A percentile compares a stretch with the other conserved stretches of the same genome.
These are phyloP conservation scores for Amyloporia xantha DNA, from an alignment of 768 basidiomycete species.

Conservation along the genomic window DNA sequence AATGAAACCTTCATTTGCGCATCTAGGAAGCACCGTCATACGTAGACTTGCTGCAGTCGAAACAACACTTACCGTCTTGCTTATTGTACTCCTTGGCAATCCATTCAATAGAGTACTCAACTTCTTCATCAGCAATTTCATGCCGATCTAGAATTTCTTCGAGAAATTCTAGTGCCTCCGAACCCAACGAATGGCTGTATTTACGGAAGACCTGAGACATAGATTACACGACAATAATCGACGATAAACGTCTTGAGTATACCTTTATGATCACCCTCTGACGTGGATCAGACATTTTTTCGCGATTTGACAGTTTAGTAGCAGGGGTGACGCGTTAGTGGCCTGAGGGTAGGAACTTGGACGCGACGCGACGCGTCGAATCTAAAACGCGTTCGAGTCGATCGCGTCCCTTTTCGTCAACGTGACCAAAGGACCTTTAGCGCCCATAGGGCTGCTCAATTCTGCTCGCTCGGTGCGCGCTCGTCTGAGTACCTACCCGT, in stretches of 20 bases:
- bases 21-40: slow-evolving; percentile 36
- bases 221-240: too few species aligned
- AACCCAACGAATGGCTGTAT: slow-evolving; percentile 81
- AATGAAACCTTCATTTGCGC: slow-evolving; percentile 79
- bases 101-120: slow-evolving; percentile 71
- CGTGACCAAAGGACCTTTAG: too few species aligned
- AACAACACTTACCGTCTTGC: slow-evolving; percentile 77
- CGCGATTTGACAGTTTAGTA: background rate
- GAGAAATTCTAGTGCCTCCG: slow-evolving; percentile 65
- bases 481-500: too few species aligned
- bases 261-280: slow-evolving; percentile 43
- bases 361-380: slow-evolving; percentile 19
- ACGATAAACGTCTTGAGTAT: background rate
- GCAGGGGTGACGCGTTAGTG: background rate
- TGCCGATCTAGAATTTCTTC: slow-evolving; percentile 67
- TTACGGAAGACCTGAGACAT: slow-evolving; percentile 83
- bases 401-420: background rate
- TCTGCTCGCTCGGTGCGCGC: too few species aligned
- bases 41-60: background rate
- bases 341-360: background rate
- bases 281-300: slow-evolving; percentile 30
- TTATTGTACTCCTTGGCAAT: slow-evolving; percentile 85
- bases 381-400: background rate
- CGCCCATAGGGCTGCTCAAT: too few species aligned
- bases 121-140: slow-evolving; percentile 61